Base-by-base conservation (phyloP, 768 basidiomycete species). In the Boletus vinaceobasis region DNA sequence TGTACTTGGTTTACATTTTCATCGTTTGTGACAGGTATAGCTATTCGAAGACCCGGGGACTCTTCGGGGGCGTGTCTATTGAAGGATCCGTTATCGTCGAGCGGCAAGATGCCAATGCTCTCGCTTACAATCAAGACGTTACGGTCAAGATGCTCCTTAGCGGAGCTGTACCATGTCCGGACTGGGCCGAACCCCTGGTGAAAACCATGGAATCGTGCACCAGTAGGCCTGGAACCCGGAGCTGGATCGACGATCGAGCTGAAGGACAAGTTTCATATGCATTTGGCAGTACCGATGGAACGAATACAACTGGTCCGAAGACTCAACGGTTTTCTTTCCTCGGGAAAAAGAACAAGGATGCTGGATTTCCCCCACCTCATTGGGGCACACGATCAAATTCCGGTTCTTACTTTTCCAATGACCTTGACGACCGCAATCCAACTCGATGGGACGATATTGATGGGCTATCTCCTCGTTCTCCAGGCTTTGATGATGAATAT, bases 31-130 rank as follows among this genome's bases (percentile, higher is more conserved):
- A 29, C 65, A 90, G 88, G 87, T 92, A 93, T 70, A 90, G 87
- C 65, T 93, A 93, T 65, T 89, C 87, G 8, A 96, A 95, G 70
- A 94, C 94, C 1, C 84, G 90, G 50, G 96, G 96, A 21, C 80
- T 98, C 4, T 98, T 97, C 57, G 95, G 96, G 31, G 96, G 96
- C 6, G 78, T 97, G 11, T 93, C 90, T 17, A 69, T 91, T 11
- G 89, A 91, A 74, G 93, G 93, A 13, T 90, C 89, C 1, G 86
- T 97, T 48, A 94, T 98, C 55, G 80, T 97, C 15, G 96, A 97
- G 71, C 83, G 96, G 37, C 89, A 93, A 65, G 96, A 99, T 69
- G 92, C 93, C 9, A 98, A 97, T 66, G 75, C 82, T 1, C 77
- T 86, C 46, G 95, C 95, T 3, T 97, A 97, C 65, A 67, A 68